These are phyloP conservation scores for Catharanthus roseus DNA, from an alignment of 257 asterid genomes.

Conservation along the genomic window DNA sequence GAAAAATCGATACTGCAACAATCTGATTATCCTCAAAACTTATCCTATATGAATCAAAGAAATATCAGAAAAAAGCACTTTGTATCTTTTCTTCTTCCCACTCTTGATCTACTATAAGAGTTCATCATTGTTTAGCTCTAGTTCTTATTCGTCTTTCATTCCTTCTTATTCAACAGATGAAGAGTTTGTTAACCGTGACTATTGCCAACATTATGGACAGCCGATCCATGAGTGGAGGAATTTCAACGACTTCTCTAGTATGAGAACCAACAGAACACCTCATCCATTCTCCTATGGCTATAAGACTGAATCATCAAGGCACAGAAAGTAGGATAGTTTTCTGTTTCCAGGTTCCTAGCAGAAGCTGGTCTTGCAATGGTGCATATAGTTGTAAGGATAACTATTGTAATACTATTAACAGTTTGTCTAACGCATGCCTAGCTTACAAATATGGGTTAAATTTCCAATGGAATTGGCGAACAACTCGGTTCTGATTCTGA, in stretches of 20 bases:
- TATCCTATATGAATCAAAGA: too few species aligned
- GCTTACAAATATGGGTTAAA: too few species aligned
- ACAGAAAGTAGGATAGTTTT: neutral
- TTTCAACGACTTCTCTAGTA: neutral
- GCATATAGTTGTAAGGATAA: neutral
- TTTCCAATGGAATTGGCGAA: too few species aligned
- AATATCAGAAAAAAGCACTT: constrained; percentile 11
- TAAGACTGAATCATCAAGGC: constrained; percentile 1
- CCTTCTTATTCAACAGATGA: constrained; percentile 4
- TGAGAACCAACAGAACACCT: neutral
- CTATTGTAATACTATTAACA: too few species aligned
- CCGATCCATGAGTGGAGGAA: neutral
- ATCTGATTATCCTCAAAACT: constrained; percentile 7
- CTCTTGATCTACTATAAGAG: neutral
- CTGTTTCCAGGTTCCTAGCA: neutral
- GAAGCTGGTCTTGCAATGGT: neutral
- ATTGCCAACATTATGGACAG: neutral
- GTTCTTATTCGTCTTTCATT: neutral
- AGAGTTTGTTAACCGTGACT: neutral
- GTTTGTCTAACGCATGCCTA: too few species aligned
- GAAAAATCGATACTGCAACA: constrained; percentile 22
- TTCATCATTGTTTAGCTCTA: neutral
- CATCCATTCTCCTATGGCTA: constrained; percentile 1
- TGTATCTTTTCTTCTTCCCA: constrained; percentile 1
- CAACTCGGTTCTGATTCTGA: too few species aligned